These are phyloP conservation scores for Erysimum cheiranthoides DNA, from an alignment of 345 rosid genomes.

Conservation along the genomic window DNA sequence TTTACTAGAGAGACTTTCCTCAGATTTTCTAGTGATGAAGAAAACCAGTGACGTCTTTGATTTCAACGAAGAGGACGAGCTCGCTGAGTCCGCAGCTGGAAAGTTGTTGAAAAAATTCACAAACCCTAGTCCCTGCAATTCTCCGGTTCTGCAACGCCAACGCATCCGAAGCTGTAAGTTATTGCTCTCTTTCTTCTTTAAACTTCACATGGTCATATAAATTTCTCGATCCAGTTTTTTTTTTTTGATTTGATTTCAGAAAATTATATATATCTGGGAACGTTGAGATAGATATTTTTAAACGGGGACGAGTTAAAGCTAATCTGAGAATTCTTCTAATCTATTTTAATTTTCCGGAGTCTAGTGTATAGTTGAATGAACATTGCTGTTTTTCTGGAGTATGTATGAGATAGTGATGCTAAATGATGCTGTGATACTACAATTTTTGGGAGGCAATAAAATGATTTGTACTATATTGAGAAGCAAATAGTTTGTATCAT, in stretches of 20 bases:
- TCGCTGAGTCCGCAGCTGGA: constrained; percentile 54
- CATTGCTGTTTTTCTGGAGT: constrained; percentile 14
- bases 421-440: constrained; percentile 1
- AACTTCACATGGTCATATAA: neutral
- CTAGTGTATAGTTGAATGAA: constrained; percentile 12
- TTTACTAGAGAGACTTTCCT: neutral
- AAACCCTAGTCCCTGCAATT: constrained; percentile 63
- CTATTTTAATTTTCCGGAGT: neutral
- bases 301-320: constrained; percentile 2
- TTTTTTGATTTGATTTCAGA: no score
- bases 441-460: constrained; percentile 7
- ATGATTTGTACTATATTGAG: neutral
- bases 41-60: constrained; percentile 60
- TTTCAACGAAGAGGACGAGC: constrained; percentile 78
- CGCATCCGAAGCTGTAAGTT: constrained; percentile 63
- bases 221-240: constrained; percentile 7
- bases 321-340: neutral
- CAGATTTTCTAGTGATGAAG: constrained; percentile 53
- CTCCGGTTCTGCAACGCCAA: constrained; percentile 51
- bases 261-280: neutral
- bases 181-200: constrained; percentile 1
- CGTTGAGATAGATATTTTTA: constrained; percentile 6
- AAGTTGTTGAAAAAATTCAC: constrained; percentile 55
- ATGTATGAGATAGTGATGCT: constrained; percentile 16
- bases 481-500: constrained; percentile 13